Conservation (phyloP, 108 stramenopile genomes). For the Skeletonema marinoi region DNA sequence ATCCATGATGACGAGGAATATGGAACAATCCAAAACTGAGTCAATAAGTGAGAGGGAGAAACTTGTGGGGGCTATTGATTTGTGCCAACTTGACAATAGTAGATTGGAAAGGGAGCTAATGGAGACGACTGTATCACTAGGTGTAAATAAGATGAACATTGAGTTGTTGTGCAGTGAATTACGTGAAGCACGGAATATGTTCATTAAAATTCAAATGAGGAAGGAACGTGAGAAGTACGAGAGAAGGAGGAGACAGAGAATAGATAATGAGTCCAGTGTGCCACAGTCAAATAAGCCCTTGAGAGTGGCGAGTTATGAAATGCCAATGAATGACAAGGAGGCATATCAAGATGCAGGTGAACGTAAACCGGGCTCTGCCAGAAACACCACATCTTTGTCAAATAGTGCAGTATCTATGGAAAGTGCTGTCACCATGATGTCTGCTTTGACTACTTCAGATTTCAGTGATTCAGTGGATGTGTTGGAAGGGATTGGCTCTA, state of each 20-base stretch:
- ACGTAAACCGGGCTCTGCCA: neutral
- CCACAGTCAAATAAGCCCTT: neutral
- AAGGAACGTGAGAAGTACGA: neutral
- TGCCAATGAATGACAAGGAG: neutral
- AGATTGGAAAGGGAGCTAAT: slow-evolving; percentile 2
- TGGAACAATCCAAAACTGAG: neutral
- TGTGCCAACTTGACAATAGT: slow-evolving; percentile 8
- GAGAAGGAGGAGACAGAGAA: neutral
- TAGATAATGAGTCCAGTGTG: neutral
- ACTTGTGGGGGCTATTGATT: neutral
- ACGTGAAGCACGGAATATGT: slow-evolving; percentile 2
- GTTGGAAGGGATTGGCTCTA: neutral
- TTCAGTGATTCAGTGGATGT: slow-evolving; percentile 11
- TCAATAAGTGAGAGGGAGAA: neutral
- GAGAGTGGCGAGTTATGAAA: neutral
- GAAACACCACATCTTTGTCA: neutral
- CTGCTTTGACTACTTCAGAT: slow-evolving; percentile 10
- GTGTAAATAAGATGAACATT: slow-evolving; percentile 4
- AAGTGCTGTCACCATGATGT: neutral
- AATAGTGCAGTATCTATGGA: neutral
- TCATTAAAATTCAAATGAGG: neutral
- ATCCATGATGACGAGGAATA: slow-evolving; percentile 6
- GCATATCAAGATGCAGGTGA: neutral
- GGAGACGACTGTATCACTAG: slow-evolving; percentile 7
- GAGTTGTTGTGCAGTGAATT: slow-evolving; percentile 16